Base-by-base conservation (phyloP, 2,329 filamentous ascomycete species). In the Colletotrichum incanum region DNA sequence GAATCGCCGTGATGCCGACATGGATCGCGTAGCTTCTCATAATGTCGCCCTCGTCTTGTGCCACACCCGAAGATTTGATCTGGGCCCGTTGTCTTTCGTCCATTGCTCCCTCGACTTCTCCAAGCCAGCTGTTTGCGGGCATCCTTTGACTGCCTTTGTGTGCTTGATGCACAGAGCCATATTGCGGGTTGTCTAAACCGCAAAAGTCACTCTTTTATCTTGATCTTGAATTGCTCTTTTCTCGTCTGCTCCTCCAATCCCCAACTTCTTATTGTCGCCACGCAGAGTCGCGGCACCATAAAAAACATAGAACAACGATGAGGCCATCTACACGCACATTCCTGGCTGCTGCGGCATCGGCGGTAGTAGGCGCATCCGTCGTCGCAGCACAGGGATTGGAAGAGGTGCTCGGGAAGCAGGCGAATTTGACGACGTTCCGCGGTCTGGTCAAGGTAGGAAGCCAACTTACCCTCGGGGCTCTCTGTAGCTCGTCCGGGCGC, bases 381-480 rank as follows among this genome's bases (percentile, higher is more conserved):
- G 76, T 76, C 8, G 75, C 74, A 6, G 73, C 73, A 3, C 72
- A 78, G 37, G 83, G 85, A 71, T 72, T 87, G 64, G 84, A 82
- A 1, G 78, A 79, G 8, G 79, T 86, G n/a, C 75, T 87, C 28
- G 76, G 78, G 5, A 77, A 76, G 8, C 80, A 85, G 67, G 78
- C 79, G 67, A 84, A 86, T 68, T 78, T 87, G 45, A 83, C 81
- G 9, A 86, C 81, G 0, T 87, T 83, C 75, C 83, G 83, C 72
- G 77, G 78, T 28, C 77, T 87, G 60, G 82, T 87, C 71, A 79
- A 84, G 79, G 84, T 85, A 76, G 45, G 54, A 11, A 34, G 20
- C 12, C 9, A 56, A 26, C 7, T n/a, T 34, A 39, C 37, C 18
- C 26, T 18, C 26, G 28, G 14, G 31, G 52, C 28, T 34, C 52